phyloP scores from a whole-genome alignment of 2,329 filamentous ascomycete genomes.

The Pyrenochaeta sp. region DNA sequence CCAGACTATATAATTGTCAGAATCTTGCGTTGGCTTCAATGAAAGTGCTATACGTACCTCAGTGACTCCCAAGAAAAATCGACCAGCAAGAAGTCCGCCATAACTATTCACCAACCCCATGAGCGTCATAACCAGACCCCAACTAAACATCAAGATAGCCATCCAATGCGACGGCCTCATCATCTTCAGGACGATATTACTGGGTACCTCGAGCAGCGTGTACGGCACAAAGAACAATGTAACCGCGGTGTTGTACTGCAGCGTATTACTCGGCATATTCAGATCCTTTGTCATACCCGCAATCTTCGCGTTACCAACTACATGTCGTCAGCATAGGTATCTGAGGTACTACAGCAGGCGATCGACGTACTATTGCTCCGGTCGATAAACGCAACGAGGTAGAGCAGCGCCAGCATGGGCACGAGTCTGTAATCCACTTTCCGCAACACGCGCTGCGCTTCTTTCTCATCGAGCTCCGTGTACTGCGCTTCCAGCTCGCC shows the following conservation, averaged over 20 bases:
- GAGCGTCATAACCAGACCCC: slow-evolving; percentile 51
- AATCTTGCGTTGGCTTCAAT: neutral
- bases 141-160: slow-evolving; percentile 48
- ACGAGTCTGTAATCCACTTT: slow-evolving; percentile 46
- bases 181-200: slow-evolving; percentile 53
- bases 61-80: slow-evolving; percentile 52
- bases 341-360: neutral
- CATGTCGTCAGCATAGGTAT: slow-evolving; percentile 11
- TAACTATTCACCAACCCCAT: slow-evolving; percentile 58
- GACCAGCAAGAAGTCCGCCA: slow-evolving; percentile 56
- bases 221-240: slow-evolving; percentile 53
- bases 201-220: slow-evolving; percentile 46
- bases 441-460: slow-evolving; percentile 39
- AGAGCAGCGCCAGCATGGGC: slow-evolving; percentile 40
- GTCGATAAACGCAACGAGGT: slow-evolving; percentile 46
- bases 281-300: slow-evolving; percentile 50
- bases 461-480: slow-evolving; percentile 33
- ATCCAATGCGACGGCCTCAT: slow-evolving; percentile 52
- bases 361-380: slow-evolving; percentile 37
- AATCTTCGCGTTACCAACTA: slow-evolving; percentile 53
- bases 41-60: slow-evolving; percentile 33
- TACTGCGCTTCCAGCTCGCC: slow-evolving; percentile 35
- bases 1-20: slow-evolving; percentile 53
- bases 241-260: slow-evolving; percentile 51
- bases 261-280: slow-evolving; percentile 37